Evolutionary conservation across 139 green algal species (phyloP).

Genomic region (Closterium sp.): DNA sequence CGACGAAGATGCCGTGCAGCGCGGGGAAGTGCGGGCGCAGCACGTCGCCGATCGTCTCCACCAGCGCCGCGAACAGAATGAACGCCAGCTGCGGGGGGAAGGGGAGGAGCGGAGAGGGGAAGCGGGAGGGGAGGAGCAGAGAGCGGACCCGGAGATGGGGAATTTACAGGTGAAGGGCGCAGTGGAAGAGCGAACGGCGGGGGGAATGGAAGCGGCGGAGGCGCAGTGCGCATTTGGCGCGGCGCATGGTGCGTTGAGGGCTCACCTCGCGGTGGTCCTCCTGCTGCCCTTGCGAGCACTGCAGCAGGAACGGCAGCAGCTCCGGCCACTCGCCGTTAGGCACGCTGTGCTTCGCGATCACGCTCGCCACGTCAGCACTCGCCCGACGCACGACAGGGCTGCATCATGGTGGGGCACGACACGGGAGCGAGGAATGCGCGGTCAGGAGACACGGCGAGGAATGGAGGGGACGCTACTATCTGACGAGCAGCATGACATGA

Average conservation of each 20-base stretch:
- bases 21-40: slow-evolving; percentile 56
- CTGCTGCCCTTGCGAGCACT: slow-evolving; percentile 65
- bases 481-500: background rate
- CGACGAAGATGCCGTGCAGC: slow-evolving; percentile 55
- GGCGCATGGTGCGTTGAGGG: slow-evolving; percentile 51
- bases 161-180: background rate
- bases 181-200: background rate
- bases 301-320: slow-evolving; percentile 87
- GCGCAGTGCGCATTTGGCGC: background rate
- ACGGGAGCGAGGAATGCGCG: background rate
- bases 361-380: slow-evolving; percentile 58
- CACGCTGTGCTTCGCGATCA: slow-evolving; percentile 61
- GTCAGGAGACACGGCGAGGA: background rate
- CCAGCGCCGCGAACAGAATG: slow-evolving; percentile 64
- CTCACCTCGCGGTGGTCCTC: slow-evolving; percentile 50
- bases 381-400: slow-evolving; percentile 57
- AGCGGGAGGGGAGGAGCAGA: background rate
- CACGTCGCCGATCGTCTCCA: slow-evolving; percentile 62
- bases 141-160: background rate
- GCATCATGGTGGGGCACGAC: background rate
- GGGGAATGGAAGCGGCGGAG: background rate
- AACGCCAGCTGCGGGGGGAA: slow-evolving; percentile 60
- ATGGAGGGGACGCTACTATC: background rate
- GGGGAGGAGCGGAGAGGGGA: background rate
- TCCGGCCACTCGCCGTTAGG: slow-evolving; percentile 78